Percentiles rank a stretch among this genome's conserved stretches.
phyloP scores from a whole-genome alignment of 169 alveolate species.

The Eimeria falciformis region DNA sequence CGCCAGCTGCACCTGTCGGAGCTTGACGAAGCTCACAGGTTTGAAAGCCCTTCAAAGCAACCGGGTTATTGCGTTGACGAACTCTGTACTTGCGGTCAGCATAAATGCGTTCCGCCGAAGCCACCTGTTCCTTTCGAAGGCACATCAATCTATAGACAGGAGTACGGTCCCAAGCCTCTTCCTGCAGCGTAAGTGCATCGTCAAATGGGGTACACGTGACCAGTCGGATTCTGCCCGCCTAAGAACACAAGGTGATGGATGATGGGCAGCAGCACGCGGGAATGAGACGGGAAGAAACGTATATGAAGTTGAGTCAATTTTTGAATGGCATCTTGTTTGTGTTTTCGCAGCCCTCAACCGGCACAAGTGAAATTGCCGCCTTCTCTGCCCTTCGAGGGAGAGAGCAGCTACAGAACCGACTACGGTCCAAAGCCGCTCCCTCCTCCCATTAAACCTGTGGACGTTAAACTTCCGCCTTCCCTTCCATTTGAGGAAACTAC shows the following conservation, averaged over 20 bases:
- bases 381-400: slow-evolving; percentile 84
- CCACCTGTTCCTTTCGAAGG: slow-evolving; percentile 83
- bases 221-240: too few relatives aligned
- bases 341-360: slow-evolving; percentile 61
- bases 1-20: slow-evolving; percentile 67
- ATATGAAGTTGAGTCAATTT: background rate
- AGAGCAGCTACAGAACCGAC: slow-evolving; percentile 83
- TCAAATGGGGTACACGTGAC: background rate
- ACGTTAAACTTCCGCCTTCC: slow-evolving; percentile 75
- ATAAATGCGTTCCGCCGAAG: slow-evolving; percentile 79
- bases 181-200: slow-evolving; percentile 33
- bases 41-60: slow-evolving; percentile 80
- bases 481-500: slow-evolving; percentile 80
- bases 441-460: slow-evolving; percentile 56
- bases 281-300: background rate
- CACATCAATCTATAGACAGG: slow-evolving; percentile 80
- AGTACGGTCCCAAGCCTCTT: slow-evolving; percentile 81
- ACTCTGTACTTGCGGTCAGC: slow-evolving; percentile 84
- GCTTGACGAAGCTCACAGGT: slow-evolving; percentile 80
- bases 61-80: slow-evolving; percentile 85
- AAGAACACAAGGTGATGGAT: background rate
- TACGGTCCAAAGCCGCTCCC: slow-evolving; percentile 83
- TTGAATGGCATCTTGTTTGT: background rate
- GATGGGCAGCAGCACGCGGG: too few relatives aligned
- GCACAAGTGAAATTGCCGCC: slow-evolving; percentile 74